Evolutionary conservation across 2,329 filamentous ascomycete genomes (phyloP), one percentile per base, ranked within the genome.

Genomic region (Tolypocladium guangdongense): DNA sequence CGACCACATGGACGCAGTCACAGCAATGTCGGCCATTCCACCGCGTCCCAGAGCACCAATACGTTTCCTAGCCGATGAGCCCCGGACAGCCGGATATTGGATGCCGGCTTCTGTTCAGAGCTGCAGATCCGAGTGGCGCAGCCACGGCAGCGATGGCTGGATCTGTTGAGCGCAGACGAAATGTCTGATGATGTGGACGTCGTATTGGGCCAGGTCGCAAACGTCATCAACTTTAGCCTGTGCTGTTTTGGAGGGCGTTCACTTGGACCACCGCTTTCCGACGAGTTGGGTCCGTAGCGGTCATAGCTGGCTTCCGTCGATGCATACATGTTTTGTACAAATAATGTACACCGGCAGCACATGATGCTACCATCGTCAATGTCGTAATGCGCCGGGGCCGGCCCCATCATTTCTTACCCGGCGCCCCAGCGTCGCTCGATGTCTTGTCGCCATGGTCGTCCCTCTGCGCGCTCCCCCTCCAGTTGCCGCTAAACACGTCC

Each of bases 401-500:
- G 47, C 18, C 27, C 18, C 6, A 36, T 50, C 38, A 51, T 30
- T 51, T 56, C 41, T 58, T 62, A 58, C 64, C 54, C 61, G 64
- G 55, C 58, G 60, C 52, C 60, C 51, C 16, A 32, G 32, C 54
- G 20, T 47, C 55, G 51, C 53, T 59, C 32, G 56, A 49, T 14
- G 51, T 54, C 51, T 55, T 50, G 46, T 53, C 50, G 48, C 61
- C 61, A 51, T 62, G 59, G n/a, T 60, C 57, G 54, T 62, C 60
- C 52, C 58, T 62, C 49, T 65, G 66, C 56, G 64, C 63, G 20
- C 54, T 50, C 5, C 60, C 59, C 52, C 56, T 66, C 57, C 61
- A 70, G 51, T 68, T 69, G 6, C 69, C 70, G 39, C 63, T 68
- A 58, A 67, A 79, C 14, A 80, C 80, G 57, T 83, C 79, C n/a